Evolutionary conservation across 2,329 filamentous ascomycete species (phyloP), one percentile per base, ranked within the genome.

Genomic region (Hymenoscyphus albidus): DNA sequence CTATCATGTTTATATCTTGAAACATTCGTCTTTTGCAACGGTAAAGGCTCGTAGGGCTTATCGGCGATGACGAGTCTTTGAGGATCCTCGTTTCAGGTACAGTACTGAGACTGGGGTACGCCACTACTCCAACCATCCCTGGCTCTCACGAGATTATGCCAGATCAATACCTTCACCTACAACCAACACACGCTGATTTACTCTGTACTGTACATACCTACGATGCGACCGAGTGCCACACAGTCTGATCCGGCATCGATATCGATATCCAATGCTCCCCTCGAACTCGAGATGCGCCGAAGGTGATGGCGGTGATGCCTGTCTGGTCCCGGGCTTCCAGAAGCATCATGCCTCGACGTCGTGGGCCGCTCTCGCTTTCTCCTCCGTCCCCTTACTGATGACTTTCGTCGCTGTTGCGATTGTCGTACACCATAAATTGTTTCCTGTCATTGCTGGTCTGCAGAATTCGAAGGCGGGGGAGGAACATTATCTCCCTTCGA

Each of bases 381-480:
- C 91, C 31, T 82, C 85, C 10, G 75, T 84, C 3, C 91, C 91
- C 0, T 92, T 95, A 75, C 75, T 91, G 65, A 75, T 86, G 65
- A 90, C 91, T 44, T 94, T 94, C 76, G 69, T 85, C 67, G 73
- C 84, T 60, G 85, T 90, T 69, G 84, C 83, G 59, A 72, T 84
- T 42, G 77, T 90, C 62, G 88, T 90, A 59, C 82, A 87, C 60
- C 83, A 85, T 42, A 88, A 86, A 71, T 78, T 96, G 18, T 93
- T 91, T 71, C 91, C 92, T 3, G 79, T 85, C n/a, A 83, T 96
- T 9, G 87, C 89, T 51, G 82, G 82, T 65, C 72, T 82, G 13
- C 78, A 83, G 66, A 75, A 76, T 62, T 76, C 81, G 12, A 75
- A 74, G 69, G 77, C 80, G 65, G 83, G 87, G 68, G 86, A 86